These are phyloP conservation scores for Cercophora scortea DNA, from an alignment of 495 filamentous ascomycete species.

Conservation along the genomic window DNA sequence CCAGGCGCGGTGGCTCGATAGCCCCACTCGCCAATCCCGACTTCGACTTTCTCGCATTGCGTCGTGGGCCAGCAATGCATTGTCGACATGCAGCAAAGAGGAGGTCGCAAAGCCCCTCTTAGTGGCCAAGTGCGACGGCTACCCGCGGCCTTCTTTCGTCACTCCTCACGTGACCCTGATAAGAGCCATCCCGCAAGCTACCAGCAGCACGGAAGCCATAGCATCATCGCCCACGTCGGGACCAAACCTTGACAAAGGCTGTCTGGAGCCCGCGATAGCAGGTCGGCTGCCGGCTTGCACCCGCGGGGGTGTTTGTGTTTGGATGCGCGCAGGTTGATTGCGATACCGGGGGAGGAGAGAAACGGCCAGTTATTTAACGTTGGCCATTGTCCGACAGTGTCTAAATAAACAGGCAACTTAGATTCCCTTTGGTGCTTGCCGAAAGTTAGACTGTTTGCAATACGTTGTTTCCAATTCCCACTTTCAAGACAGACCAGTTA, in stretches of 20 bases:
- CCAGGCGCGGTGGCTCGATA: neutral
- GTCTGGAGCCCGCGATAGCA: conserved; percentile 1
- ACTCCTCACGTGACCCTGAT: conserved; percentile 20
- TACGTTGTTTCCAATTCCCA: neutral
- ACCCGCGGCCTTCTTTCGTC: conserved; percentile 18
- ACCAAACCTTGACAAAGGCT: conserved; percentile 20
- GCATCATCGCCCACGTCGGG: conserved; percentile 23
- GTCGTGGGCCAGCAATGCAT: neutral
- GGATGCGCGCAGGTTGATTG: no score
- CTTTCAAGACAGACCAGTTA: no score
- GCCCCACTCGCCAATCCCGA: neutral
- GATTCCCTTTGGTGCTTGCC: neutral
- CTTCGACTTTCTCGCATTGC: neutral
- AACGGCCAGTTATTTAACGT: no score
- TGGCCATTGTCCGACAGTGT: no score
- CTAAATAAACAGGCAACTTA: no score
- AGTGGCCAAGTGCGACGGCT: conserved; percentile 11
- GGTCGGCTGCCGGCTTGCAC: conserved; percentile 5
- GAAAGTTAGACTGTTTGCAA: neutral
- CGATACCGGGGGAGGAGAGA: no score
- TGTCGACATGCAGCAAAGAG: no score
- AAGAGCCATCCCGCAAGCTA: conserved; percentile 5
- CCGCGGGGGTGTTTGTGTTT: neutral
- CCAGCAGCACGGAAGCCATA: conserved; percentile 10
- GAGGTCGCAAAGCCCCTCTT: neutral